Evolutionary conservation across 441 rosid species (phyloP), one percentile per base, ranked within the genome.

Genomic region (Pelargonium cotyledonis): DNA sequence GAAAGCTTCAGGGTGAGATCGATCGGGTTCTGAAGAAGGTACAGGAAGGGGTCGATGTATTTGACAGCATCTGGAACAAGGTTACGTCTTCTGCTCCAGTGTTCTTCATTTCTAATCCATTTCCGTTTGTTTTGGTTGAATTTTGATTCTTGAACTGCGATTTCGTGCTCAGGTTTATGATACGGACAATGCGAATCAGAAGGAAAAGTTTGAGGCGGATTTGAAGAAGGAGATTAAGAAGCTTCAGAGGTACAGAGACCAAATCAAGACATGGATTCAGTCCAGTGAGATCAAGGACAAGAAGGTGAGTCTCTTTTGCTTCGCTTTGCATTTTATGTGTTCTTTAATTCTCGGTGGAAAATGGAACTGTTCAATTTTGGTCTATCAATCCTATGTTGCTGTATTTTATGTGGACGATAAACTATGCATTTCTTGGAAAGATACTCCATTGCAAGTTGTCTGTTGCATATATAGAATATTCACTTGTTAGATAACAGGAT

Each of bases 201-300:
- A 93, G 78, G 99, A 93, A 82, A 96, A 96, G 81, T 93, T 91
- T 81, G 99, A 96, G 85, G 97, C 97, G 8, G 99, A 96, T 76
- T 85, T 96, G 88, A 93, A 96, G 88, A 96, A 96, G 86, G 99
- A 96, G 79, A 96, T 96, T 68, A 96, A 96, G 91, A 96, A 93
- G 86, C 76, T 96, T 81, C 99, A 96, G 86, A 85, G 99, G 76
- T 91, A 93, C 66, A 82, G 98, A 73, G 99, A 96, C 80, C 99
- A 96, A 87, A 93, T 96, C 75, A 96, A 96, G 85, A 96, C 99
- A 67, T 96, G 99, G 99, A 96, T 91, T 76, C 99, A 96, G 75
- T 96, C 99, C 3, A 93, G 98, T 77, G 99, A 96, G 75, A 96
- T 96, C 80, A 96, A 96, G 82, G 98, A 96, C 79, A 96, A 96